Base-by-base conservation (phyloP, 768 basidiomycete genomes). In the Russula brevipes region DNA sequence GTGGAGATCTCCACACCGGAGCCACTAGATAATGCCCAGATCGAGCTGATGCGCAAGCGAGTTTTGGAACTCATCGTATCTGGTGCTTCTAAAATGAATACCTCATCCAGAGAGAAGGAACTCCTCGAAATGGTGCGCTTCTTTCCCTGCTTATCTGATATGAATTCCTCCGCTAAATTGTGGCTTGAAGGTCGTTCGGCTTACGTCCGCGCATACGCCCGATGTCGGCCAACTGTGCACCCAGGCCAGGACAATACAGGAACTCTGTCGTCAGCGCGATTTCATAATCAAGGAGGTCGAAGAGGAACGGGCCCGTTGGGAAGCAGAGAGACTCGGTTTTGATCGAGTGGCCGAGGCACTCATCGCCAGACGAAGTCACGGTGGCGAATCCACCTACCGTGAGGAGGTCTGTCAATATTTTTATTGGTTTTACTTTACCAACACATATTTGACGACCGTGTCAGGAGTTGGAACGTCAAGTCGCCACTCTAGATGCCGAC, bases 341-440 rank as follows among this genome's bases (percentile, higher is more conserved):
- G 80, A 78, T 5, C 76, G 88, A 59, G 83, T 80, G 67, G 82
- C 87, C 1, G 88, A 90, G 66, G 87, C 85, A 8, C 76, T 91
- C 41, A 76, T 88, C 59, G 70, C 76, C 2, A 82, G 74, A 46
- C 71, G 81, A 50, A 76, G 79, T 50, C 78, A 76, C 60, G 80
- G 73, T 47, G 72, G 75, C n/a, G 69, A 71, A 6, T 71, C 68
- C 16, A 65, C 69, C 14, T 72, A 74, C 5, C 78, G 73, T 60
- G 77, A 80, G 55, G 81, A 84, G 72, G 84, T 83, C 52, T 65
- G 77, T 69, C 68, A 24, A 24, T 24, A 24, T 49, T 31, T 24
- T 36, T 46, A 45, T 33, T 24, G 24, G 2, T 31, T n/a, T 59
- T 12, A 49, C 16, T 16, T 33, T 42, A 31, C n/a, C 38, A 8